Base-by-base conservation (phyloP, 768 basidiomycete species). In the Sarcodon sp. region DNA sequence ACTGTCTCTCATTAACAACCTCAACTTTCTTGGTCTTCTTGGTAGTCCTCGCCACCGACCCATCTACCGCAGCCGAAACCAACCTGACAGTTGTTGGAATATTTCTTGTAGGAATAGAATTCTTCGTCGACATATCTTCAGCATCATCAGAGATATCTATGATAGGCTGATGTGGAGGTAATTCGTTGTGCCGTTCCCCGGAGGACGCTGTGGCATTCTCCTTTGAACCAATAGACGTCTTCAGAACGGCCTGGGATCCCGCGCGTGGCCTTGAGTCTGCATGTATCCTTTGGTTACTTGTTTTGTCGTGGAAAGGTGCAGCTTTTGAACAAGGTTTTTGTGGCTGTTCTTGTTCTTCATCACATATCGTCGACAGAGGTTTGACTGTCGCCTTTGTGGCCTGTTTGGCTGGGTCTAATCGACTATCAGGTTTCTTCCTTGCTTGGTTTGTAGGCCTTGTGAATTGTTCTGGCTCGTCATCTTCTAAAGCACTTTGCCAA, bases 171-270 rank as follows among this genome's bases (percentile, higher is more conserved):
- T 41, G 27, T 13, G 2, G 6, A 15, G 15, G 39, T 41, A 9
- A 41, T 41, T 27, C 39, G 13, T 16, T 13, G 4, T 16, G 13
- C 37, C n/a, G 37, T 13, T 16, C 16, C 37, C 37, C 37, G 4
- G 37, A 38, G 13, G 37, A 16, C 16, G n/a, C 4, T 38, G 13
- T 38, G 37, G 16, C 44, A 21, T 45, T 45, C 10, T 45, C 44
- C 44, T 66, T 66, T 6, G 67, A 68, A 71, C 66, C 52, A 64
- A 64, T 51, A 61, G 33, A 54, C 27, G 27, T 55, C 51, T 55
- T 61, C 38, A 45, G 27, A 16, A 11, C 15, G 27, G 39, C 4
- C 13, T 9, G 39, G 2, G 39, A 11, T 13, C 27, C 16, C 2
- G 7, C 27, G 13, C 39, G 39, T 9, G 11, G 27, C 39, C 27